Conservation (phyloP, 2,329 filamentous ascomycete species). For the Penicillium sp. region DNA sequence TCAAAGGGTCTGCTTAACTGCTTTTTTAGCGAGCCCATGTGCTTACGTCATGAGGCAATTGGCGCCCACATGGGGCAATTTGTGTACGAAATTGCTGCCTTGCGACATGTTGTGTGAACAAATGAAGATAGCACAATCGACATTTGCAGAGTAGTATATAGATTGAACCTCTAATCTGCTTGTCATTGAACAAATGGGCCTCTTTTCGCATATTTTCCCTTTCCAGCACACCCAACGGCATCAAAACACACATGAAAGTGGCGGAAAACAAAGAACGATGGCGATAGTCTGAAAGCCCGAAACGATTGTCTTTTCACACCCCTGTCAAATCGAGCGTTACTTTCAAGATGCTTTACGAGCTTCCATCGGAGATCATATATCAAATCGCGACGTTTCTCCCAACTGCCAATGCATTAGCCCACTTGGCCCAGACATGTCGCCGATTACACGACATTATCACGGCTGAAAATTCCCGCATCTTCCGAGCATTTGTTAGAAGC, state of each 20-base stretch:
- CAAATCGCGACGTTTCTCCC: constrained; percentile 44
- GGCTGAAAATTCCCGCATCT: constrained; percentile 49
- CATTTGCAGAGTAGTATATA: background rate
- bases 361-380: constrained; percentile 46
- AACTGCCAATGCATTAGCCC: constrained; percentile 44
- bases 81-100: background rate
- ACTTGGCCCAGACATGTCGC: constrained; percentile 47
- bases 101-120: too few species aligned
- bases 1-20: background rate
- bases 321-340: background rate
- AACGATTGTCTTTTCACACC: background rate
- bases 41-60: constrained; percentile 3
- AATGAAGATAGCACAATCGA: background rate
- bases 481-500: constrained; percentile 46
- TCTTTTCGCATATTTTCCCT: background rate
- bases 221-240: background rate
- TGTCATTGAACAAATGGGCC: background rate
- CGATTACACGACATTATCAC: constrained; percentile 46
- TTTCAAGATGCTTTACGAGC: constrained; percentile 30
- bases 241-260: background rate
- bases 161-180: background rate
- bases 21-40: background rate
- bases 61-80: background rate
- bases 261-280: background rate
- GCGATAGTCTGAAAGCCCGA: background rate